Evolutionary conservation across 1,139 yeast genomes (phyloP), one percentile per base, ranked within the genome.

Genomic region (Kurtzmaniella quercitrusa): DNA sequence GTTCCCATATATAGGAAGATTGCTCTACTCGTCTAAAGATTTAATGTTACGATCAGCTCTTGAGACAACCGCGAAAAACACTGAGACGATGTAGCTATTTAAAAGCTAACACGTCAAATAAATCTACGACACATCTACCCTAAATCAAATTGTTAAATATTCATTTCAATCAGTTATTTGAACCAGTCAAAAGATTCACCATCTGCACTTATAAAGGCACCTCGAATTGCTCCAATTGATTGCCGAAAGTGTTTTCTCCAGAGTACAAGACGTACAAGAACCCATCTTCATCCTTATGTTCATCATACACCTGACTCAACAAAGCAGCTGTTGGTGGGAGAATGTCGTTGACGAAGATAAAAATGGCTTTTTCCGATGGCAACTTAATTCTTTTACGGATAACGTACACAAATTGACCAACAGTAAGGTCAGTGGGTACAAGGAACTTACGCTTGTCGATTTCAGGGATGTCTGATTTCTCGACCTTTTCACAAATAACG

Each of bases 281-380:
- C 34, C 98, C 98, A 62, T 93, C 98, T 60, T 91, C 91, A 62
- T 93, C 98, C 70, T 90, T 90, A 68, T 93, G 96, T 66, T 93
- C 97, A 58, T 90, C 95, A 62, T 93, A 93, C 51, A 93, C 86
- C 25, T 93, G 79, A 56, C 95, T 85, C 91, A 93, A 90, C 56
- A 93, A 79, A 23, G 98, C 95, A 18, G 98, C 97, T 2, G 98
- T 93, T 41, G 98, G 98, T 18, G 98, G 98, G 56, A 93, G 77
- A 47, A 93, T 91, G 62, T 93, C 98, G 62, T 93, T 91, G 50
- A 93, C 95, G 66, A 93, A 93, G 54, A 93, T 90, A 66, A 93
- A 93, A 54, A 93, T 91, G 40, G 98, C 98, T 82, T 93, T 91
- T 67, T 93, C 98, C 37, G 96, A 88, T 39, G 97, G 96, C 52